These are phyloP conservation scores for Staphylotrichum longicolle DNA, from an alignment of 495 filamentous ascomycete species.

Conservation along the genomic window DNA sequence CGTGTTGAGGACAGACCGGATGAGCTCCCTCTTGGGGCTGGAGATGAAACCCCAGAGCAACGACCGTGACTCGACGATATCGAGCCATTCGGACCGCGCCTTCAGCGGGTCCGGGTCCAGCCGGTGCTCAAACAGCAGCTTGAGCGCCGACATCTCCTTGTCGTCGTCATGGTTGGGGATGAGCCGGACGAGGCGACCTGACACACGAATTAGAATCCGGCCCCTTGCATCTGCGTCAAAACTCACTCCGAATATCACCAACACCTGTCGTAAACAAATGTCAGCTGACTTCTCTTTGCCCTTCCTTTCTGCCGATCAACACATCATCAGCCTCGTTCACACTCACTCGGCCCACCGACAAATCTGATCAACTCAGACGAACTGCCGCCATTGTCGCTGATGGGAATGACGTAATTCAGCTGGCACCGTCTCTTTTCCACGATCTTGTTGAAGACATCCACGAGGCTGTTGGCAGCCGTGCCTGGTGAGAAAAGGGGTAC, in stretches of 20 bases:
- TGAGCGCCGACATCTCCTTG: conserved; percentile 68
- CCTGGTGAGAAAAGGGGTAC: conserved; percentile 40
- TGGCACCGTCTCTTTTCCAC: conserved; percentile 65
- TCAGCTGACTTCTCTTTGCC: not conserved
- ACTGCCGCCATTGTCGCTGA: conserved; percentile 91
- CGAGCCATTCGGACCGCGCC: conserved; percentile 75
- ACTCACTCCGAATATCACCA: conserved; percentile 84
- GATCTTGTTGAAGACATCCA: conserved; percentile 81
- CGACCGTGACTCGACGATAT: conserved; percentile 80
- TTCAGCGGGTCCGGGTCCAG: conserved; percentile 55
- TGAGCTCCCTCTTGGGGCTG: conserved; percentile 83
- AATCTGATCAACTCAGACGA: conserved; percentile 90
- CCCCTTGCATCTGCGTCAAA: not conserved
- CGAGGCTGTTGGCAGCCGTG: conserved; percentile 88
- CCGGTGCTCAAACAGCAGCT: conserved; percentile 80
- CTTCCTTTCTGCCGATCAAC: not conserved
- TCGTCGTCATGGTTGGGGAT: conserved; percentile 64
- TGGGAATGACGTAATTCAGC: conserved; percentile 85
- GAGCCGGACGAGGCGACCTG: conserved; percentile 73
- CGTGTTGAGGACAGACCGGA: conserved; percentile 83
- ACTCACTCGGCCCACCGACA: conserved; percentile 73
- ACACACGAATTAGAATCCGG: conserved; percentile 47
- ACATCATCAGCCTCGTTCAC: not conserved
- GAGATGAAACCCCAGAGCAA: conserved; percentile 72
- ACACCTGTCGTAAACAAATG: conserved; percentile 54